Conservation (phyloP, 306 rosid species). For the Prunus davidiana region DNA sequence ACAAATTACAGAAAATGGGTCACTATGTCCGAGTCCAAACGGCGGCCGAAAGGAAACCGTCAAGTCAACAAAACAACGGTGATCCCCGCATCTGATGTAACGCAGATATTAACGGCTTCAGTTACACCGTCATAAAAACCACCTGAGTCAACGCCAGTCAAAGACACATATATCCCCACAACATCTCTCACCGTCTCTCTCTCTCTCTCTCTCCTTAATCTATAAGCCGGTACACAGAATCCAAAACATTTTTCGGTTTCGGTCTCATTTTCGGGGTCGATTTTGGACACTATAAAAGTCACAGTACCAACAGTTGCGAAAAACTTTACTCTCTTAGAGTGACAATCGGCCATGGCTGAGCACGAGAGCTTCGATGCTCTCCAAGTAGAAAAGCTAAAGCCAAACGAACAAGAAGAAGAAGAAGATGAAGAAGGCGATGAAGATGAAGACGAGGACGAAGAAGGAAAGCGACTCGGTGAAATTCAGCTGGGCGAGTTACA, state of each 20-base stretch:
- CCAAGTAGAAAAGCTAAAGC: slow-evolving; percentile 20
- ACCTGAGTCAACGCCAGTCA: slow-evolving; percentile 78
- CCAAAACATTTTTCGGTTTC: slow-evolving; percentile 23
- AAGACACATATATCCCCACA: slow-evolving; percentile 40
- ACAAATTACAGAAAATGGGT: background rate
- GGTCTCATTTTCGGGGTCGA: slow-evolving; percentile 20
- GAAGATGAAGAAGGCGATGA: slow-evolving; percentile 19
- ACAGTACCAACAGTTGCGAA: slow-evolving; percentile 19
- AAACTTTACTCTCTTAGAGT: slow-evolving; percentile 33
- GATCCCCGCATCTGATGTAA: slow-evolving; percentile 3
- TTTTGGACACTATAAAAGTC: slow-evolving; percentile 34
- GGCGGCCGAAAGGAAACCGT: slow-evolving; percentile 23
- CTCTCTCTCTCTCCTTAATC: slow-evolving; percentile 23
- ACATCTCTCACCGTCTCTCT: slow-evolving; percentile 12
- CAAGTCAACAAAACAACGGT: slow-evolving; percentile 24
- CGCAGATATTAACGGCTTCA: slow-evolving; percentile 37
- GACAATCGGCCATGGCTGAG: slow-evolving; percentile 57
- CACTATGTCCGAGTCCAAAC: slow-evolving; percentile 23
- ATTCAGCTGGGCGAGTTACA: slow-evolving; percentile 21
- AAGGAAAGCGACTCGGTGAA: slow-evolving; percentile 14
- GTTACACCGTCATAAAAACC: slow-evolving; percentile 30
- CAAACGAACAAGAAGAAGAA: slow-evolving; percentile 6
- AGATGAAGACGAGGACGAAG: slow-evolving; percentile 18
- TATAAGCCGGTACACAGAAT: slow-evolving; percentile 28
- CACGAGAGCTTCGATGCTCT: slow-evolving; percentile 35